Base-by-base conservation (phyloP, 495 filamentous ascomycete species). In the Trypethelium eluteriae region DNA sequence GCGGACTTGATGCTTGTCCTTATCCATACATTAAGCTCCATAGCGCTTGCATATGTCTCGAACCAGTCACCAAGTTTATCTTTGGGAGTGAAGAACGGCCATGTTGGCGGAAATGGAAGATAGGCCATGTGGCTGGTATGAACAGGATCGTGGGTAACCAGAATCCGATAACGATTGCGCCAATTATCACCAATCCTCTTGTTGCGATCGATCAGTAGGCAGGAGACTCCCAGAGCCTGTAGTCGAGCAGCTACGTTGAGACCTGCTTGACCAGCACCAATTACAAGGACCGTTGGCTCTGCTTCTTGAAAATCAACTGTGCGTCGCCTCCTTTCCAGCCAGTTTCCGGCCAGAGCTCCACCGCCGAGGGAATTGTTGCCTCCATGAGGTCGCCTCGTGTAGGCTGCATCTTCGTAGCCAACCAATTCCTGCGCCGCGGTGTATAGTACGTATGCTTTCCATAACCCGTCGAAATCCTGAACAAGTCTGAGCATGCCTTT, bases 1-100 rank as follows among this genome's bases (percentile, higher is more conserved):
- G 81, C 77, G 0, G 77, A 80, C 7, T 70, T 75, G 3, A 91
- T 64, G 3, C 74, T 81, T 3, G 87, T 85, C 2, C 71, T 72
- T 16, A 80, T 87, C 90, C 90, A 93, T 16, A 91, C 81, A 70
- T 93, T 89, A 44, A 93, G 80, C 70, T 93, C 90, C n/a, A 92
- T 77, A 35, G 84, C 68, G 46, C 83, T 84, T 59, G 83, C 89
- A 69, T 93, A 93, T 2, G 80, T 79, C 56, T 91, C 87, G 71
- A 92, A 86, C 80, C 88, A 93, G 39, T 90, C 86, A n/a, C 85
- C 90, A 0, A 92, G 79, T 67, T 93, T 93, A 72, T 92, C 88
- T 71, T 92, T 92, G 2, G 90, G 89, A 14, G 66, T 72, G 62
- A 72, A 72, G 14, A 66, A 47, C 0, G 85, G 85, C 88, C 89